These are phyloP conservation scores for Entomortierella chlamydospora DNA, from an alignment of 192 early-diverging fungal genomes.

Conservation along the genomic window DNA sequence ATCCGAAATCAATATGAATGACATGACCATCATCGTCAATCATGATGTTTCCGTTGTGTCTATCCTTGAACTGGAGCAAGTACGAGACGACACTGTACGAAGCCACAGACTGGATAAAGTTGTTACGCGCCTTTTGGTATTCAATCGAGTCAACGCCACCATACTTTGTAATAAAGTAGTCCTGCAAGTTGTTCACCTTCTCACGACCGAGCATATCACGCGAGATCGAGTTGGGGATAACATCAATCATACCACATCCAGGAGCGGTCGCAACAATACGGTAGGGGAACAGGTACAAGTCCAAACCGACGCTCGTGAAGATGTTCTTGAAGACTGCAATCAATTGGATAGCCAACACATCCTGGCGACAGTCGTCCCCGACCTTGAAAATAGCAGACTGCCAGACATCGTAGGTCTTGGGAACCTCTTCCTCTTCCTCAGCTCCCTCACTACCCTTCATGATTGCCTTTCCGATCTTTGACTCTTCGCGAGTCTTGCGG, in stretches of 20 bases:
- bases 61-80: slow-evolving; percentile 97
- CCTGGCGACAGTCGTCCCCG: slow-evolving; percentile 99
- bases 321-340: slow-evolving; percentile 99
- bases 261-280: slow-evolving; percentile 97
- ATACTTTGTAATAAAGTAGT: slow-evolving; percentile 95
- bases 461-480: slow-evolving; percentile 66
- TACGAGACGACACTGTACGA: slow-evolving; percentile 96
- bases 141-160: slow-evolving; percentile 88
- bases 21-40: slow-evolving; percentile 96
- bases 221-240: slow-evolving; percentile 96
- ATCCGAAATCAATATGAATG: slow-evolving; percentile 99
- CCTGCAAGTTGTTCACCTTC: slow-evolving; percentile 96
- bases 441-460: slow-evolving; percentile 47
- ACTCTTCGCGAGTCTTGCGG: slow-evolving; percentile 66
- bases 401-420: slow-evolving; percentile 68
- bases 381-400: slow-evolving; percentile 99
- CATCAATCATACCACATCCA: slow-evolving; percentile 98
- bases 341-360: slow-evolving; percentile 96
- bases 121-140: slow-evolving; percentile 86
- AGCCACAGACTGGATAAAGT: slow-evolving; percentile 95
- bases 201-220: slow-evolving; percentile 98
- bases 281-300: slow-evolving; percentile 97
- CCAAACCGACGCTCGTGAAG: slow-evolving; percentile 88
- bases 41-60: slow-evolving; percentile 99
- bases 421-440: slow-evolving; percentile 45